phyloP scores from a whole-genome alignment of 805 yeast genomes.

The Ogataea allantospora region DNA sequence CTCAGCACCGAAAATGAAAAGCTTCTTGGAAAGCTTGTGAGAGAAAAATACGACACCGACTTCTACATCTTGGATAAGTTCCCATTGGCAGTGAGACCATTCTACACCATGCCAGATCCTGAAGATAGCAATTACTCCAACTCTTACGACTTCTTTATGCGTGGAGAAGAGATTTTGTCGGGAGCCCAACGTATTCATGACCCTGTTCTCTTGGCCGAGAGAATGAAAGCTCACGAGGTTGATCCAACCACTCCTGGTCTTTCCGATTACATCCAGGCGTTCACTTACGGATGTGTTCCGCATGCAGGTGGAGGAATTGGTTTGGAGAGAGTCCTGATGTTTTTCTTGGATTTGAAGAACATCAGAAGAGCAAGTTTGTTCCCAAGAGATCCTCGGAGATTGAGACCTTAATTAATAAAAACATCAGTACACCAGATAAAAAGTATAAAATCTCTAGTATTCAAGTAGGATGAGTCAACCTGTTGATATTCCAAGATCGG shows the following conservation, averaged over 20 bases:
- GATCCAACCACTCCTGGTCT: constrained; percentile 81
- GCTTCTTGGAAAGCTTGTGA: constrained; percentile 83
- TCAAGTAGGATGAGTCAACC: not conserved
- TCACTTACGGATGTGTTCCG: constrained; percentile 94
- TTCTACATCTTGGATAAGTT: constrained; percentile 97
- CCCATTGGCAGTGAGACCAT: constrained; percentile 96
- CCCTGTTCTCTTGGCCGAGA: constrained; percentile 72
- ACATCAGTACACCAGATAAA: constrained; percentile 4
- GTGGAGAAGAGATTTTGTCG: constrained; percentile 98
- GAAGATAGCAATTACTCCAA: constrained; percentile 90
- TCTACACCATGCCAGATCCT: constrained; percentile 98
- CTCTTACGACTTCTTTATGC: constrained; percentile 99
- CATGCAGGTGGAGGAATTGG: constrained; percentile 99
- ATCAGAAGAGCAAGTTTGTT: constrained; percentile 97
- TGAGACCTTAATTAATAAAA: constrained; percentile 62
- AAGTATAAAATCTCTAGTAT: not conserved
- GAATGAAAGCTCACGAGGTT: constrained; percentile 81
- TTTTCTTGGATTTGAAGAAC: constrained; percentile 93
- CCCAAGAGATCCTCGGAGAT: constrained; percentile 98
- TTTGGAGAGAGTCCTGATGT: constrained; percentile 97
- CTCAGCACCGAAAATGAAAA: constrained; percentile 93
- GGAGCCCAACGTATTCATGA: constrained; percentile 99
- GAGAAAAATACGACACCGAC: constrained; percentile 95
- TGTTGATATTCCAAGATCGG: not conserved
- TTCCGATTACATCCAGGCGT: constrained; percentile 88